These are phyloP conservation scores for Daldinia caldariorum DNA, from an alignment of 495 filamentous ascomycete genomes.

Conservation along the genomic window DNA sequence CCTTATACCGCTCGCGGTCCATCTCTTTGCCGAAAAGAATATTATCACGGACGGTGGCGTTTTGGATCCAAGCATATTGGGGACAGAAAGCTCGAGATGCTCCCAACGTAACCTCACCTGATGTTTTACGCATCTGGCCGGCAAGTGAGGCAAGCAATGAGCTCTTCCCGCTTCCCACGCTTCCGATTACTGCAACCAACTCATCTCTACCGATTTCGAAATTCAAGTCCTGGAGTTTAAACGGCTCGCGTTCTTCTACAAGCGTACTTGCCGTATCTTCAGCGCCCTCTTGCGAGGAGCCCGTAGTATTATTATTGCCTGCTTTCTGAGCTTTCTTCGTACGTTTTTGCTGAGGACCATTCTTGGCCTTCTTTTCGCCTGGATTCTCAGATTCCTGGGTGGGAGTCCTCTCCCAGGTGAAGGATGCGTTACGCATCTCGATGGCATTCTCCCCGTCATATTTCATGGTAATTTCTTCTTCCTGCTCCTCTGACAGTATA, in stretches of 20 bases:
- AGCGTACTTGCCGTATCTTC: conserved; percentile 64
- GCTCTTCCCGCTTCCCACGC: conserved; percentile 91
- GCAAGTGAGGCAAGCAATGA: conserved; percentile 90
- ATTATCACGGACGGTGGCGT: conserved; percentile 84
- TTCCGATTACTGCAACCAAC: conserved; percentile 88
- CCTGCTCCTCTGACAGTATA: conserved; percentile 82
- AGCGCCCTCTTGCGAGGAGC: conserved; percentile 42
- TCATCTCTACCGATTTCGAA: conserved; percentile 82
- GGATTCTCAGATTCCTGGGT: conserved; percentile 65
- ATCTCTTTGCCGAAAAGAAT: conserved; percentile 89
- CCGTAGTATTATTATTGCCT: conserved; percentile 43
- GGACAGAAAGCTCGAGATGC: conserved; percentile 88
- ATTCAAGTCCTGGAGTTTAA: conserved; percentile 79
- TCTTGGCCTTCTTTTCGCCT: conserved; percentile 51
- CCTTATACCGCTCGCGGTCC: conserved; percentile 71
- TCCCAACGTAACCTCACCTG: conserved; percentile 76
- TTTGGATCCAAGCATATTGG: conserved; percentile 98
- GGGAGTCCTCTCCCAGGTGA: conserved; percentile 89
- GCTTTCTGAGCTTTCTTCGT: conserved; percentile 53
- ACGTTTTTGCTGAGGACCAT: conserved; percentile 50
- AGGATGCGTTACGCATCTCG: conserved; percentile 76
- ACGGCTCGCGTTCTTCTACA: conserved; percentile 72
- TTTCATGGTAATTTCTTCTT: conserved; percentile 75
- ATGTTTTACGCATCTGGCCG: conserved; percentile 90
- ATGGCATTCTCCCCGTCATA: conserved; percentile 72